A percentile compares a stretch with the other conserved stretches of the same genome.
Conservation (phyloP, 1,139 yeast species). For the Candida glucosophila region DNA sequence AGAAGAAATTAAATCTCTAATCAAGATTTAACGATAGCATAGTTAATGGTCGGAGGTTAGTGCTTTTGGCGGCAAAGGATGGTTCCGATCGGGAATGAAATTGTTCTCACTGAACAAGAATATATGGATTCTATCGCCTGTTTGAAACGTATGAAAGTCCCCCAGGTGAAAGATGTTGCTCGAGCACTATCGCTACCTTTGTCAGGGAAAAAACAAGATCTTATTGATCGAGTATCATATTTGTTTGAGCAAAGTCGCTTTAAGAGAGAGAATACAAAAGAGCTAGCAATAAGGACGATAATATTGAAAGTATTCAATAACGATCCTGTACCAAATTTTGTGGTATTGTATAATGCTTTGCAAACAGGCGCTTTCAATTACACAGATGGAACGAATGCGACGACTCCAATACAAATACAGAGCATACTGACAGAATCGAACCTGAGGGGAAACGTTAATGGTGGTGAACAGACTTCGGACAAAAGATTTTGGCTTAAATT, state of each 20-base stretch:
- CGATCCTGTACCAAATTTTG: conserved; percentile 29
- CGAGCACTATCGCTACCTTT: conserved; percentile 35
- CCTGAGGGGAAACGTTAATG: conserved; percentile 22
- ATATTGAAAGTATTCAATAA: conserved; percentile 28
- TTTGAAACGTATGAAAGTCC: conserved; percentile 11
- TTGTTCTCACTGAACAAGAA: conserved; percentile 8
- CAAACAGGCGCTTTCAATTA: conserved; percentile 11
- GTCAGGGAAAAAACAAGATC: conserved; percentile 44
- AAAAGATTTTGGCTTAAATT: no score
- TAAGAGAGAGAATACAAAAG: conserved; percentile 27
- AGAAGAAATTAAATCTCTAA: not conserved
- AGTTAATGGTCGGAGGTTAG: no score
- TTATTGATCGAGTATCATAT: conserved; percentile 36
- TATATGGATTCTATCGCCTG: conserved; percentile 8
- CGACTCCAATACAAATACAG: no score
- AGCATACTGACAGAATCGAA: conserved; percentile 11
- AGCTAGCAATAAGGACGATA: conserved; percentile 35
- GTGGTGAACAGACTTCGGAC: no score
- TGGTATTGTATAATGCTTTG: conserved; percentile 18
- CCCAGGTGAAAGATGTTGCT: conserved; percentile 35
- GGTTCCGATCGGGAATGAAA: conserved; percentile 2
- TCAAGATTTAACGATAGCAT: no score
- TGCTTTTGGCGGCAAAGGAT: conserved; percentile 1
- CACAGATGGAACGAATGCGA: conserved; percentile 8
- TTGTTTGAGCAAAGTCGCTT: conserved; percentile 28